These are phyloP conservation scores for Candida broadrunensis DNA, from an alignment of 805 yeast genomes.

Conservation along the genomic window DNA sequence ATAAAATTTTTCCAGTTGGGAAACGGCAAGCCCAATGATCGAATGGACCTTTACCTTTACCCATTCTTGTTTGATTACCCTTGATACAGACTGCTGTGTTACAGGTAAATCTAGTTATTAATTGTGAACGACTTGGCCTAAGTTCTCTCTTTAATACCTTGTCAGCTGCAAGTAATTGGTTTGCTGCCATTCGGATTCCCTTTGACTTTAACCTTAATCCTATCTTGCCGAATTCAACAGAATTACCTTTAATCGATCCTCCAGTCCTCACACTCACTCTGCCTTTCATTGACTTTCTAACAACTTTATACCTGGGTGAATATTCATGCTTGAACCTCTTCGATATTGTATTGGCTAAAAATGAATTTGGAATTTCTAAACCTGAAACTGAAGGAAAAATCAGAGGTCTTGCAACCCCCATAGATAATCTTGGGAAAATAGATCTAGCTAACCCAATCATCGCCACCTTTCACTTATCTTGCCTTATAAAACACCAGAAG, in stretches of 20 bases:
- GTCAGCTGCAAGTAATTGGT: conserved; percentile 89
- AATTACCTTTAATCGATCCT: conserved; percentile 87
- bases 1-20: conserved; percentile 90
- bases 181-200: conserved; percentile 82
- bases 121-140: conserved; percentile 71
- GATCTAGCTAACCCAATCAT: conserved; percentile 6
- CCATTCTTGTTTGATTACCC: conserved; percentile 99
- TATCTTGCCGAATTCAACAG: conserved; percentile 74
- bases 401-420: not conserved
- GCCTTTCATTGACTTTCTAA: conserved; percentile 86
- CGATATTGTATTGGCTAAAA: not conserved
- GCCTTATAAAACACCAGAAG: no score
- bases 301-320: conserved; percentile 70
- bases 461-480: no score
- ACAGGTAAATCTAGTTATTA: conserved; percentile 79
- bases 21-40: conserved; percentile 97
- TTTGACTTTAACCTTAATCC: conserved; percentile 88
- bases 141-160: conserved; percentile 78
- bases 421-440: not conserved
- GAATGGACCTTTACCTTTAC: conserved; percentile 97
- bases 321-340: conserved; percentile 60
- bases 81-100: conserved; percentile 90
- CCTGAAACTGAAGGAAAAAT: not conserved
- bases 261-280: conserved; percentile 93
- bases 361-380: not conserved